These are phyloP conservation scores for Perilla frutescens DNA, from an alignment of 257 asterid species.

Conservation along the genomic window DNA sequence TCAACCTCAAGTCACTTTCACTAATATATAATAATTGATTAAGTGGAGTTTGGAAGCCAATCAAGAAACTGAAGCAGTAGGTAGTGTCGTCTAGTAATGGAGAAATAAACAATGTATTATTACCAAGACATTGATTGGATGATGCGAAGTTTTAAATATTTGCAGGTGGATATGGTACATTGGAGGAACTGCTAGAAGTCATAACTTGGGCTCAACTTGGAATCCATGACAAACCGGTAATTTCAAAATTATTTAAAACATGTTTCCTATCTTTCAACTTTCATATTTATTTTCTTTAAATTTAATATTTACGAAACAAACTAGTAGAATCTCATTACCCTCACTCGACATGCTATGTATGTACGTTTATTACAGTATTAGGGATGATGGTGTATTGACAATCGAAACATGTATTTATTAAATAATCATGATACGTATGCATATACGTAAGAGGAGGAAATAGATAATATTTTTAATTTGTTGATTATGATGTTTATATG, in stretches of 20 bases:
- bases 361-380: too few species aligned
- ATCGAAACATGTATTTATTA: too few species aligned
- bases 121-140: not conserved
- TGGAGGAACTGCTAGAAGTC: constrained; percentile 88
- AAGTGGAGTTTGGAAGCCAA: not conserved
- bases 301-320: too few species aligned
- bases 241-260: too few species aligned
- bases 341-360: too few species aligned
- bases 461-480: too few species aligned
- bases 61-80: not conserved
- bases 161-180: constrained; percentile 92
- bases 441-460: too few species aligned
- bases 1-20: not conserved
- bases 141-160: not conserved
- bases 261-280: not conserved
- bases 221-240: constrained; percentile 89
- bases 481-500: too few species aligned
- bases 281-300: too few species aligned
- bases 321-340: too few species aligned
- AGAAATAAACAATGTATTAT: not conserved
- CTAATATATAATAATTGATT: not conserved
- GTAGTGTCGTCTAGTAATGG: not conserved
- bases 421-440: too few species aligned
- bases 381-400: too few species aligned
- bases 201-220: constrained; percentile 98